Conservation (phyloP, 306 rosid species). For the Canavalia gladiata region DNA sequence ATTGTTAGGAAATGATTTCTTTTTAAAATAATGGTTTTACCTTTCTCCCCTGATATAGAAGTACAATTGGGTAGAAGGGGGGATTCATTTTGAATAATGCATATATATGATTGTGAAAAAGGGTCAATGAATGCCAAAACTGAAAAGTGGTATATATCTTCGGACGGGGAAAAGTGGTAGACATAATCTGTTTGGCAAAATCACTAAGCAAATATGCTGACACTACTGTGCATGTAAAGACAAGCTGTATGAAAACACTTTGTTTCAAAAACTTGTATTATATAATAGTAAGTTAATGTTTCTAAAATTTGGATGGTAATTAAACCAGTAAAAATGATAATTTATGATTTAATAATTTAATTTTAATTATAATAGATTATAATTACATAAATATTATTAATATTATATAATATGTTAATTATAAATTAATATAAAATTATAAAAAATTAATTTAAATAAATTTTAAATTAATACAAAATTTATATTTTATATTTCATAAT, state of each 20-base stretch:
- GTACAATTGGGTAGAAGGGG: conserved; percentile 26
- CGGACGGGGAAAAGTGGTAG: conserved; percentile 12
- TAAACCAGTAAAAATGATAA: too few species aligned
- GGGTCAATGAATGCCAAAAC: conserved; percentile 18
- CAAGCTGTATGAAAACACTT: neutral
- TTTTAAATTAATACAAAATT: too few species aligned
- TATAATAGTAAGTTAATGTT: too few species aligned
- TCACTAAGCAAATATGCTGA: neutral
- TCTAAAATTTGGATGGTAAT: too few species aligned
- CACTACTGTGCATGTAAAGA: neutral
- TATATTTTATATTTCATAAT: too few species aligned
- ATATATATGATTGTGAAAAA: neutral
- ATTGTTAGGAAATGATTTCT: too few species aligned
- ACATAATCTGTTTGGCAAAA: neutral
- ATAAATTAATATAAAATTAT: too few species aligned
- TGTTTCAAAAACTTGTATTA: conserved; percentile 2
- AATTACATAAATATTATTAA: too few species aligned
- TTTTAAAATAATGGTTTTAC: neutral
- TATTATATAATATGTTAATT: too few species aligned
- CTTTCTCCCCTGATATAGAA: neutral
- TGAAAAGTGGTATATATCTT: neutral
- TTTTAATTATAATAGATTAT: too few species aligned
- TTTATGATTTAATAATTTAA: too few species aligned
- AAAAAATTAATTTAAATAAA: too few species aligned
- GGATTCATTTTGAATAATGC: neutral